Evolutionary conservation across 495 filamentous ascomycete genomes (phyloP).

Genomic region (Penicillium goetzii): DNA sequence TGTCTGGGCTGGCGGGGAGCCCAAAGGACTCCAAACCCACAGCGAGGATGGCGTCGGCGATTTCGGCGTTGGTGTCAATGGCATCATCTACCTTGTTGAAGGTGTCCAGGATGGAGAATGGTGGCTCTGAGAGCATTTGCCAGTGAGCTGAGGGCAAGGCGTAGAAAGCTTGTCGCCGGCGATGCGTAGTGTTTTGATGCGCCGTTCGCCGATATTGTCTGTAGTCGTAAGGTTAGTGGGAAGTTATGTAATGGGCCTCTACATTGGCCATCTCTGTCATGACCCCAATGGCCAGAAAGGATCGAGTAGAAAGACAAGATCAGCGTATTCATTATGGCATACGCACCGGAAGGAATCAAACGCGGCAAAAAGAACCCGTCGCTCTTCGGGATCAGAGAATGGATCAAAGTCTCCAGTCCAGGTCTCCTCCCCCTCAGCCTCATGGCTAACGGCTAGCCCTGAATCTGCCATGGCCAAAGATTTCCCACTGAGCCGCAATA

Average conservation of each 20-base stretch:
- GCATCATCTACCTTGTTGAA: conserved; percentile 81
- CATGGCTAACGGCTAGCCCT: conserved; percentile 13
- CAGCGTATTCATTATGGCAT: neutral
- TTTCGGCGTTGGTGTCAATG: conserved; percentile 84
- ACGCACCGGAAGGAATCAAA: conserved; percentile 87
- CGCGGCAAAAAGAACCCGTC: conserved; percentile 71
- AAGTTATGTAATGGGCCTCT: neutral
- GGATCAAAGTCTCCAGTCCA: conserved; percentile 65
- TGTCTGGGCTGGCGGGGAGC: conserved; percentile 40
- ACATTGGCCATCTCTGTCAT: neutral
- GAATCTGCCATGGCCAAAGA: conserved; percentile 24
- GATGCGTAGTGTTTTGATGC: conserved; percentile 86
- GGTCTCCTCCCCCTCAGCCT: conserved; percentile 36
- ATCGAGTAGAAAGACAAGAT: neutral
- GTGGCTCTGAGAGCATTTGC: conserved; percentile 74
- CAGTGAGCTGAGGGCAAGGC: conserved; percentile 82
- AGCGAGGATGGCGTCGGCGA: conserved; percentile 75
- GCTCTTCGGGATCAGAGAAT: conserved; percentile 74
- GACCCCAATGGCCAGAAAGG: neutral
- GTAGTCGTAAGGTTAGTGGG: conserved; percentile 8
- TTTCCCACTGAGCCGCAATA: neutral
- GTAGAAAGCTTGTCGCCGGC: conserved; percentile 88
- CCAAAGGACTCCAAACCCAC: conserved; percentile 69
- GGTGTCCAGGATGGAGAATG: conserved; percentile 79
- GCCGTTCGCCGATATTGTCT: conserved; percentile 84